phyloP scores from a whole-genome alignment of 2,329 filamentous ascomycete species.

The Clonostachys chloroleuca region DNA sequence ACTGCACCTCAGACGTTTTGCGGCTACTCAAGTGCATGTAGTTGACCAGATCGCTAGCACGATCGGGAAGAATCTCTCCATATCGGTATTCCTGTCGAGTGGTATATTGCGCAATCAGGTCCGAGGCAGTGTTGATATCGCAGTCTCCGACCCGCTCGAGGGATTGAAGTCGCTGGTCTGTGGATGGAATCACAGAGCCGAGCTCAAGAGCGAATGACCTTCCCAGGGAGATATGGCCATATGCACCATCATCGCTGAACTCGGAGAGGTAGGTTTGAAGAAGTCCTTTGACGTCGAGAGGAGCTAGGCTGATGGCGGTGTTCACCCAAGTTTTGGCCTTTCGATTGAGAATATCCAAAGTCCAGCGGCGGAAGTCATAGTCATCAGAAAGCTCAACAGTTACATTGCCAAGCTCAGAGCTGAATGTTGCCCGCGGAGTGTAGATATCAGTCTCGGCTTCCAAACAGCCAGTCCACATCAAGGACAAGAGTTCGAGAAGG shows the following conservation, averaged over 20 bases:
- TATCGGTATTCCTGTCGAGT: conserved; percentile 94
- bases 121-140: conserved; percentile 85
- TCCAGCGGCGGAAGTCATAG: conserved; percentile 75
- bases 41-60: conserved; percentile 61
- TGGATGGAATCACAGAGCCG: conserved; percentile 79
- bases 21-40: conserved; percentile 49
- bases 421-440: conserved; percentile 77
- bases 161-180: conserved; percentile 80
- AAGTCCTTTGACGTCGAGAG: conserved; percentile 89
- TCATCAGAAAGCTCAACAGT: conserved; percentile 91
- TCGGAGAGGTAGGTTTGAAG: conserved; percentile 95
- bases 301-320: conserved; percentile 76
- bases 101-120: conserved; percentile 96
- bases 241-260: conserved; percentile 85
- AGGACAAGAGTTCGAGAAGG: conserved; percentile 81
- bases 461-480: conserved; percentile 94
- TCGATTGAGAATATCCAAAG: conserved; percentile 72
- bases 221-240: conserved; percentile 87
- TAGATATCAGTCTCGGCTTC: conserved; percentile 95
- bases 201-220: conserved; percentile 93
- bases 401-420: conserved; percentile 72
- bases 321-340: conserved; percentile 79
- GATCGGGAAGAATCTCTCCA: conserved; percentile 68
- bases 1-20: conserved; percentile 45
- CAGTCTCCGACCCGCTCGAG: conserved; percentile 71